Conservation (phyloP, 768 basidiomycete genomes). For the Erythrobasidium yunnanense region DNA sequence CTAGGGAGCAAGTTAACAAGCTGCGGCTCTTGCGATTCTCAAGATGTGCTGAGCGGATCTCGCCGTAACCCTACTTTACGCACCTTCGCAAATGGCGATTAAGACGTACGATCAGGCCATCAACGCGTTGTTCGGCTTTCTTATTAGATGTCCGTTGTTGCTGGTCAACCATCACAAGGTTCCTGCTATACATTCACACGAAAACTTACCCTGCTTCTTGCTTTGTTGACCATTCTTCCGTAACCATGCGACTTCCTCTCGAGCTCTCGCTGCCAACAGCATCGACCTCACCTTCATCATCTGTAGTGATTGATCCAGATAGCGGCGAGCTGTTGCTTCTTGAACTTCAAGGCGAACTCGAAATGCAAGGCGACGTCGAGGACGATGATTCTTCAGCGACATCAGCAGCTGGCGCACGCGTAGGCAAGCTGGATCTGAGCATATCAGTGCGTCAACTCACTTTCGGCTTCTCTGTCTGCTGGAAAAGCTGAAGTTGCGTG, state of each 20-base stretch:
- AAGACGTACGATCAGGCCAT: no score
- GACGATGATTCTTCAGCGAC: not conserved
- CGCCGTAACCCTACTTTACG: no score
- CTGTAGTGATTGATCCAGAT: slow-evolving; percentile 32
- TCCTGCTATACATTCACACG: no score
- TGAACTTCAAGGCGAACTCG: slow-evolving; percentile 36
- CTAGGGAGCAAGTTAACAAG: no score
- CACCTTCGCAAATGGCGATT: no score
- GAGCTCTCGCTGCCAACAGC: not conserved
- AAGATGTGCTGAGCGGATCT: no score
- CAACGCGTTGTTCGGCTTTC: no score
- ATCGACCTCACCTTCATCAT: not conserved
- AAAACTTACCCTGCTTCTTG: no score
- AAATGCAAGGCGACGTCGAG: slow-evolving; percentile 8
- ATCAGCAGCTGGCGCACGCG: slow-evolving; percentile 19
- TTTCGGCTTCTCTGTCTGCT: not conserved
- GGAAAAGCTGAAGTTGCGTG: not conserved
- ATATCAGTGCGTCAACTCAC: slow-evolving; percentile 35
- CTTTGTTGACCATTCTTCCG: no score
- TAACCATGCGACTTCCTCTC: not conserved
- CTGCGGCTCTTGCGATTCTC: no score
- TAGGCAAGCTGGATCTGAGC: slow-evolving; percentile 35
- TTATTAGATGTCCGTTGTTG: no score
- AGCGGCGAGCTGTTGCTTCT: slow-evolving; percentile 33
- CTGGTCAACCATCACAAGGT: no score